Evolutionary conservation across 352 stramenopile genomes (phyloP).

Genomic region (Phytopythium aichiense): DNA sequence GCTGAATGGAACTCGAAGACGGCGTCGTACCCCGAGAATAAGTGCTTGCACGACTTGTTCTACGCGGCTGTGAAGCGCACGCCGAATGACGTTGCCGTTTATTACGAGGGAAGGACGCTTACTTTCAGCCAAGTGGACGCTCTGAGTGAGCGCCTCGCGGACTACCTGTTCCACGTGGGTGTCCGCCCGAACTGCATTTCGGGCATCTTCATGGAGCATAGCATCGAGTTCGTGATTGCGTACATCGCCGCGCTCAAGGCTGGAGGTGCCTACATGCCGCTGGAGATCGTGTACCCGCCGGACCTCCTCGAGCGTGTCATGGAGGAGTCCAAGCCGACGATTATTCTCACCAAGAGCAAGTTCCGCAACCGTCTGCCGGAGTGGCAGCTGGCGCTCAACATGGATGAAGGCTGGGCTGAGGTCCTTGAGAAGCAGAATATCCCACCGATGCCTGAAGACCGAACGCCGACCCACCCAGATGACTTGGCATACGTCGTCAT

Average conservation of each 20-base stretch:
- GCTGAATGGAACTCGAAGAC: conserved; percentile 44
- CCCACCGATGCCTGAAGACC: conserved; percentile 45
- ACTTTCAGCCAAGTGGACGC: conserved; percentile 71
- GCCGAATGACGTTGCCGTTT: conserved; percentile 61
- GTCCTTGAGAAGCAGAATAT: conserved; percentile 23
- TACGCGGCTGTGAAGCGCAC: conserved; percentile 53
- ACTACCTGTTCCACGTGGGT: conserved; percentile 58
- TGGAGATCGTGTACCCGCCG: conserved; percentile 88
- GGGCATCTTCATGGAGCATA: conserved; percentile 91
- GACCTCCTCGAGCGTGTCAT: conserved; percentile 88
- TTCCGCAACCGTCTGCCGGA: conserved; percentile 60
- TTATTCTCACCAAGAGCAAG: conserved; percentile 82
- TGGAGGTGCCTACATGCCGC: conserved; percentile 89
- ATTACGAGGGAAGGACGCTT: conserved; percentile 62
- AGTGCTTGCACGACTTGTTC: conserved; percentile 85
- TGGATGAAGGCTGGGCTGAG: conserved; percentile 58
- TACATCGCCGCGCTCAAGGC: conserved; percentile 91
- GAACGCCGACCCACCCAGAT: conserved; percentile 71
- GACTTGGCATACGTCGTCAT: conserved; percentile 93
- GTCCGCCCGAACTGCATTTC: conserved; percentile 68
- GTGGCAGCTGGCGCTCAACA: conserved; percentile 63
- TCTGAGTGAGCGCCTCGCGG: conserved; percentile 58
- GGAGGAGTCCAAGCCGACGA: conserved; percentile 81
- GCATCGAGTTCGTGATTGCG: conserved; percentile 88
- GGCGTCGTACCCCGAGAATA: conserved; percentile 54